phyloP scores from a whole-genome alignment of 177 flowering plant genomes.

The Vitis hybrid region DNA sequence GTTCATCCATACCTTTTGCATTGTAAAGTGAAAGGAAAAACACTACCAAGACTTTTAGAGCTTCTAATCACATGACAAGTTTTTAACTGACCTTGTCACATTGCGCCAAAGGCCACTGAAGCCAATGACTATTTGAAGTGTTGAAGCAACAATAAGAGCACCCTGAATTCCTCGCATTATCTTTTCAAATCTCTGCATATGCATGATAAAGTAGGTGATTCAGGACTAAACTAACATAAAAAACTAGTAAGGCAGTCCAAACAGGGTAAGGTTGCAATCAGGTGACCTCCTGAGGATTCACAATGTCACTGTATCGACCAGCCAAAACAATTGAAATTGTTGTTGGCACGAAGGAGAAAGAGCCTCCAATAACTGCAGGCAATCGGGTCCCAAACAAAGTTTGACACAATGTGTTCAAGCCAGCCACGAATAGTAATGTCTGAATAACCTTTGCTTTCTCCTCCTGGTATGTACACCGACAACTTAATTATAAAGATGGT shows the following conservation, averaged over 20 bases:
- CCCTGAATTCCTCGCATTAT: conserved; percentile 75
- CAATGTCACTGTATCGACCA: conserved; percentile 66
- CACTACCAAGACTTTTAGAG: neutral
- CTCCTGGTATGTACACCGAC: conserved; percentile 40
- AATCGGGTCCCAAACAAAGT: conserved; percentile 81
- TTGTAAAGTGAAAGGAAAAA: neutral
- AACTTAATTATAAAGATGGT: neutral
- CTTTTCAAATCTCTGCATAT: conserved; percentile 57
- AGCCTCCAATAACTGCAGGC: conserved; percentile 87
- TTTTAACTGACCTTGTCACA: conserved; percentile 46
- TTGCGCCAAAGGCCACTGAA: conserved; percentile 81
- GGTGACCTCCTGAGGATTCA: conserved; percentile 71
- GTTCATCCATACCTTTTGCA: neutral
- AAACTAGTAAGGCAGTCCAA: neutral
- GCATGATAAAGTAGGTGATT: neutral
- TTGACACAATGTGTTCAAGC: conserved; percentile 79
- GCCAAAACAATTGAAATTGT: conserved; percentile 81
- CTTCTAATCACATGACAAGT: neutral
- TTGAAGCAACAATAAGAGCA: conserved; percentile 66
- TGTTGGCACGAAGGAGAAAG: conserved; percentile 71
- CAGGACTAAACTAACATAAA: neutral
- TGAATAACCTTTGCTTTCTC: conserved; percentile 93
- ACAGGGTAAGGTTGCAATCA: neutral
- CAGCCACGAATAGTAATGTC: conserved; percentile 88
- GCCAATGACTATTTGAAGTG: conserved; percentile 65